Evolutionary conservation across 140 eudicot species (phyloP).

Genomic region (Flaveria floridana): DNA sequence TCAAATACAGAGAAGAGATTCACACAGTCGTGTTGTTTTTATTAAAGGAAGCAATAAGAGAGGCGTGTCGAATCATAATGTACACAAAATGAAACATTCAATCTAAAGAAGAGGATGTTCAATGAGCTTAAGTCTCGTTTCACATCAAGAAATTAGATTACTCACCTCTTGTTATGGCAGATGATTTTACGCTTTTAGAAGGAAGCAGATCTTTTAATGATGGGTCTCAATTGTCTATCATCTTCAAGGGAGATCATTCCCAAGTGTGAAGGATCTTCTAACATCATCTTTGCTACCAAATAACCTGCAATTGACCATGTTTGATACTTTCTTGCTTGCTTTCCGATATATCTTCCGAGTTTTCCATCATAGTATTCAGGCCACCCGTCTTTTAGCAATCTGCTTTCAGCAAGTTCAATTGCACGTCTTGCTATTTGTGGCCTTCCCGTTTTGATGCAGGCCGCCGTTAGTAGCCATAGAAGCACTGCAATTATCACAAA

Average conservation of each 20-base stretch:
- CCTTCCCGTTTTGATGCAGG: slow-evolving; percentile 78
- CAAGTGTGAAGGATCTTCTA: slow-evolving; percentile 78
- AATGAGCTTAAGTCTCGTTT: slow-evolving; percentile 19
- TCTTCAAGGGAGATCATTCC: slow-evolving; percentile 73
- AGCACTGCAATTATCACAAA: slow-evolving; percentile 47
- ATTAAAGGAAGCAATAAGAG: slow-evolving; percentile 27
- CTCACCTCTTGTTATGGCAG: slow-evolving; percentile 8
- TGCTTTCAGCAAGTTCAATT: slow-evolving; percentile 71
- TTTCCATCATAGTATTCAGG: slow-evolving; percentile 83
- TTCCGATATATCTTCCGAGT: slow-evolving; percentile 66
- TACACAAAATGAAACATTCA: slow-evolving; percentile 36
- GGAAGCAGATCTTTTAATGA: slow-evolving; percentile 65
- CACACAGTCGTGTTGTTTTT: slow-evolving; percentile 21
- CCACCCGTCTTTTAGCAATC: slow-evolving; percentile 74
- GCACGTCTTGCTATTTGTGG: slow-evolving; percentile 79
- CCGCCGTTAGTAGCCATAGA: slow-evolving; percentile 74
- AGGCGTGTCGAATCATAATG: slow-evolving; percentile 31
- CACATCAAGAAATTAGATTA: slow-evolving; percentile 22
- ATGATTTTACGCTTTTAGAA: slow-evolving; percentile 26
- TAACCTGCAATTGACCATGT: slow-evolving; percentile 90
- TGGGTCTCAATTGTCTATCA: slow-evolving; percentile 64
- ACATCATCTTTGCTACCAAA: slow-evolving; percentile 74
- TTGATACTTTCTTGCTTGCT: slow-evolving; percentile 76
- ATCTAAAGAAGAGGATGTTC: slow-evolving; percentile 24
- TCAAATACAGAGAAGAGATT: slow-evolving; percentile 27